Evolutionary conservation across 2,329 filamentous ascomycete genomes (phyloP).

Genomic region (Coniochaeta hoffmannii): DNA sequence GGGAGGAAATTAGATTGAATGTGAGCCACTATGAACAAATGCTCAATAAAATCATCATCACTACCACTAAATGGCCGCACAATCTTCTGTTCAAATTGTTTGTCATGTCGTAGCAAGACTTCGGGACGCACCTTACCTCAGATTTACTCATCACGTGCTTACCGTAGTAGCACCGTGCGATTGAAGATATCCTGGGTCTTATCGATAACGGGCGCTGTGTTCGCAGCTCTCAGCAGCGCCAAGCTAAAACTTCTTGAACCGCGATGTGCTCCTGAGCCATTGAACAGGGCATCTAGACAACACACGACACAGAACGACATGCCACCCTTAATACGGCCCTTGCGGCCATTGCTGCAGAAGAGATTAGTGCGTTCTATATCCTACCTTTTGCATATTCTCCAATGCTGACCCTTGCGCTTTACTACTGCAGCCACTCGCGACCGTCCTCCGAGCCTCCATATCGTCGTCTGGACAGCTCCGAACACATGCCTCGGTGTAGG

Average conservation of each 20-base stretch:
- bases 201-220: conserved; percentile 1
- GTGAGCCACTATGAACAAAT: too few species aligned
- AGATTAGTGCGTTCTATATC: conserved; percentile 17
- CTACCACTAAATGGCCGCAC: too few species aligned
- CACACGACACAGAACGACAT: conserved; percentile 23
- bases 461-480: conserved; percentile 14
- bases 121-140: too few species aligned
- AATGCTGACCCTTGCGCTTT: not conserved
- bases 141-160: not conserved
- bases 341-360: conserved; percentile 21
- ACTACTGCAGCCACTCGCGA: conserved; percentile 14
- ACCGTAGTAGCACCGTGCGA: not conserved
- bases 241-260: conserved; percentile 9
- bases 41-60: too few species aligned
- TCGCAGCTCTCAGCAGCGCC: conserved; percentile 4
- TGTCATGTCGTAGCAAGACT: too few species aligned
- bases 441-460: conserved; percentile 9
- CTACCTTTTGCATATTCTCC: not conserved
- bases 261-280: not conserved
- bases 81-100: too few species aligned
- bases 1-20: too few species aligned
- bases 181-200: not conserved
- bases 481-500: conserved; percentile 16
- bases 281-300: conserved; percentile 6
- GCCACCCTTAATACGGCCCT: conserved; percentile 27